Percentiles rank a stretch among this genome's conserved stretches.
Evolutionary conservation across 371 early-diverging fungal species (phyloP).

Genomic region (Ecytonucleospora hepatopenaei): DNA sequence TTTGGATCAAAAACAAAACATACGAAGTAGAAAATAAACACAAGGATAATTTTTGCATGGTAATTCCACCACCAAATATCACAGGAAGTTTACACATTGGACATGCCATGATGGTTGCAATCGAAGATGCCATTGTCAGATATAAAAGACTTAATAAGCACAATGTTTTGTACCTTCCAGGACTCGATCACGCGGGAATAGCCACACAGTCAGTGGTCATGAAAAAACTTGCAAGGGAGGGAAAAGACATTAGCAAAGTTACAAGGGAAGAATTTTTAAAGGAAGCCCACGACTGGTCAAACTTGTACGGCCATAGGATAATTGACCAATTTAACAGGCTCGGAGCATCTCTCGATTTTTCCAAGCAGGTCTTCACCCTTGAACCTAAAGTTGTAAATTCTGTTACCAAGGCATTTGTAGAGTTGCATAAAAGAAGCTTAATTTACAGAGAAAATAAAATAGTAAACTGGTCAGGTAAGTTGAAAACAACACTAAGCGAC

Average conservation of each 20-base stretch:
- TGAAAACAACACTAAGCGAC: conserved; percentile 89
- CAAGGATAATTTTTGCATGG: conserved; percentile 67
- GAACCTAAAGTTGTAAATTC: conserved; percentile 70
- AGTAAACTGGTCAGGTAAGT: conserved; percentile 91
- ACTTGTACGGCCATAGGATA: conserved; percentile 65
- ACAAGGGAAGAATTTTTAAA: conserved; percentile 76
- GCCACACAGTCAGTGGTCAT: conserved; percentile 94
- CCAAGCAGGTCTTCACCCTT: conserved; percentile 80
- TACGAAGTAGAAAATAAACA: no score
- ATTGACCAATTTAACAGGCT: conserved; percentile 77
- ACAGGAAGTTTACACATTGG: conserved; percentile 94
- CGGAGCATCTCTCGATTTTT: conserved; percentile 85
- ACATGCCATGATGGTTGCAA: conserved; percentile 84
- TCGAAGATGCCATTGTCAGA: conserved; percentile 86
- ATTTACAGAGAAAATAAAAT: conserved; percentile 89
- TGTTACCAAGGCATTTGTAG: conserved; percentile 82
- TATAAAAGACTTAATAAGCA: conserved; percentile 88
- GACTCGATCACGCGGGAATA: conserved; percentile 97
- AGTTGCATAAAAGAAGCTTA: conserved; percentile 80
- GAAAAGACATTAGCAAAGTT: conserved; percentile 50
- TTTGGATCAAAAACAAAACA: conserved; percentile 79
- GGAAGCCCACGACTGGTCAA: conserved; percentile 89
- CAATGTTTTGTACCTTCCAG: conserved; percentile 84
- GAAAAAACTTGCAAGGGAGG: conserved; percentile 69
- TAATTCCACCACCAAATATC: conserved; percentile 95